phyloP scores from a whole-genome alignment of 1,139 yeast genomes.

The Sugiyamaella sp. region DNA sequence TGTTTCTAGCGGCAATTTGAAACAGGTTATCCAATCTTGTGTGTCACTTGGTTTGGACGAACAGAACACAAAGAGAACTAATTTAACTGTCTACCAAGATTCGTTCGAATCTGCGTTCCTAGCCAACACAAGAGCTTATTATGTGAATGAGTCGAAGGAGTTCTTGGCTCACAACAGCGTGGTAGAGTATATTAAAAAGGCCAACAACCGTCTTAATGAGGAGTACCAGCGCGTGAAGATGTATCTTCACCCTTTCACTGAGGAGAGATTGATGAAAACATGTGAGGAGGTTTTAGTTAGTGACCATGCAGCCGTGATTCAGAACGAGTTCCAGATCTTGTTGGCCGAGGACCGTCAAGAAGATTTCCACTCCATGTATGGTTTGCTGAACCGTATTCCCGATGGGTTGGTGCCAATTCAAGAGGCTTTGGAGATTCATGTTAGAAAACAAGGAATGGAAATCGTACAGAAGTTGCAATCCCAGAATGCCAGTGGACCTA shows the following conservation, averaged over 20 bases:
- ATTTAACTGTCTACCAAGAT: conserved; percentile 77
- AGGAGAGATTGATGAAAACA: conserved; percentile 71
- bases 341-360: conserved; percentile 75
- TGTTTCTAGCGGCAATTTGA: conserved; percentile 67
- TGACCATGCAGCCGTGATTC: conserved; percentile 76
- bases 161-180: conserved; percentile 77
- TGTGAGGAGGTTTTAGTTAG: conserved; percentile 77
- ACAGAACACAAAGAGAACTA: conserved; percentile 77
- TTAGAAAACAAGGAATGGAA: conserved; percentile 70
- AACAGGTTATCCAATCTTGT: conserved; percentile 80
- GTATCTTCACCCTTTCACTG: conserved; percentile 86
- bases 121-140: conserved; percentile 72
- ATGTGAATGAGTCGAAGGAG: conserved; percentile 64
- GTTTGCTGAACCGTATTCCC: conserved; percentile 67
- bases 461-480: conserved; percentile 67
- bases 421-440: conserved; percentile 69
- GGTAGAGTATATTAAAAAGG: conserved; percentile 87
- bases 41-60: conserved; percentile 54
- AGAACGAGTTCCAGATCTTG: conserved; percentile 71
- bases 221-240: conserved; percentile 78
- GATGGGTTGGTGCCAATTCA: conserved; percentile 79
- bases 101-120: conserved; percentile 79
- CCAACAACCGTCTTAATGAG: conserved; percentile 78
- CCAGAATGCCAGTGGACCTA: conserved; percentile 45
- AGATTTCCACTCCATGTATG: conserved; percentile 80